phyloP scores from a whole-genome alignment of 306 rosid species.

The Alnus rubra region DNA sequence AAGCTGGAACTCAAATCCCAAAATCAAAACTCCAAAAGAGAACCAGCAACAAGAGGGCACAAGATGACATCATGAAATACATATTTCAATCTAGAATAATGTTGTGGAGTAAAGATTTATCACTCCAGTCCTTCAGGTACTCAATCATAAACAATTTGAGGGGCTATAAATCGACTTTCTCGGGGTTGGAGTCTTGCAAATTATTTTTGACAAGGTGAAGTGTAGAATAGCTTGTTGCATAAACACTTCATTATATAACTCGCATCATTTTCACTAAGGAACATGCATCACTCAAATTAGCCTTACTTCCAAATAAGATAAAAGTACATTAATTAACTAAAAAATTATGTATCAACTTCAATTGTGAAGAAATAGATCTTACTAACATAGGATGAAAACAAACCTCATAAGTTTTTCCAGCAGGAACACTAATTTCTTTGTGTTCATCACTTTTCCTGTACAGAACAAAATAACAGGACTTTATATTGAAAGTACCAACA shows the following conservation, averaged over 20 bases:
- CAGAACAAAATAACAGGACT: conserved; percentile 21
- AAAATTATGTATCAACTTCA: background rate
- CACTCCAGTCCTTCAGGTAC: background rate
- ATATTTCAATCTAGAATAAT: background rate
- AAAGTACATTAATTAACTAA: background rate
- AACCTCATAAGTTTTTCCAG: conserved; percentile 91
- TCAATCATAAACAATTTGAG: background rate
- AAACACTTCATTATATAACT: background rate
- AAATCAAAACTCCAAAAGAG: background rate
- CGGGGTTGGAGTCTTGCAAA: background rate
- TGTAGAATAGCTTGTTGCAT: background rate
- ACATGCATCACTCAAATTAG: background rate
- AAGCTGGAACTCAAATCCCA: too few relatives aligned
- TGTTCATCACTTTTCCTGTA: conserved; percentile 70
- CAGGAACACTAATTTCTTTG: conserved; percentile 74
- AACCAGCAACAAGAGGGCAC: background rate
- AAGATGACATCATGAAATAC: background rate
- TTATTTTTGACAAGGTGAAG: background rate
- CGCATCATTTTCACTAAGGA: background rate
- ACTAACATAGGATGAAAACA: conserved; percentile 24
- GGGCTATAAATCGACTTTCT: background rate
- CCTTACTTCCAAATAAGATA: conserved; percentile 17
- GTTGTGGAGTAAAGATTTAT: background rate
- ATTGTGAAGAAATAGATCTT: conserved; percentile 22
- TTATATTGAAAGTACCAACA: conserved; percentile 11